A percentile compares a stretch with the other conserved stretches of the same genome.
These are phyloP conservation scores for Artemisia argyi DNA, from an alignment of 129 eudicot genomes.

Conservation along the genomic window DNA sequence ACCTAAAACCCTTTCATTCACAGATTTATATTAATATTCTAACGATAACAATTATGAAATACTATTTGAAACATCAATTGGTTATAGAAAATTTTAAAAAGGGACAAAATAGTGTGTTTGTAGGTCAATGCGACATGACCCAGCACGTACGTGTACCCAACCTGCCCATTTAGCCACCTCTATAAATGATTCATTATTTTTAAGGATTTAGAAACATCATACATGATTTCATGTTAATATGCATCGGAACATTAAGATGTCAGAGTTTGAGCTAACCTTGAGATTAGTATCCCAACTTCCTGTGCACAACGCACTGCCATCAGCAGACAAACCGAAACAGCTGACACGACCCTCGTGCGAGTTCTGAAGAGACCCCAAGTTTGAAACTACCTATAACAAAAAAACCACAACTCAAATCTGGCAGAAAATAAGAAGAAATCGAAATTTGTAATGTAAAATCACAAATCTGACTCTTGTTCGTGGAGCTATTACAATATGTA, in stretches of 20 bases:
- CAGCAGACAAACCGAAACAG: constrained; percentile 95
- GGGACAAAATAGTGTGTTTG: no score
- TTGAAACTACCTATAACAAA: constrained; percentile 55
- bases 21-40: no score
- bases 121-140: no score
- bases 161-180: neutral
- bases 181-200: neutral
- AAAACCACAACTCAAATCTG: neutral
- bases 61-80: no score
- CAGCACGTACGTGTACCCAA: neutral
- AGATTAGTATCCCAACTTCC: constrained; percentile 96
- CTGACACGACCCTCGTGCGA: constrained; percentile 81
- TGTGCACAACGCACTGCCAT: constrained; percentile 97
- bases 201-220: neutral
- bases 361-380: constrained; percentile 87
- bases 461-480: no score
- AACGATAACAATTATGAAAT: no score
- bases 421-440: neutral
- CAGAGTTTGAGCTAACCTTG: constrained; percentile 56
- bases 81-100: no score
- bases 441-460: no score
- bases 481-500: no score
- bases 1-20: no score
- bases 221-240: neutral
- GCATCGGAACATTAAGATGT: neutral